A percentile compares a stretch with the other conserved stretches of the same genome.
These are phyloP conservation scores for Dendrobium catenatum DNA, from an alignment of 106 monocot species.

Conservation along the genomic window DNA sequence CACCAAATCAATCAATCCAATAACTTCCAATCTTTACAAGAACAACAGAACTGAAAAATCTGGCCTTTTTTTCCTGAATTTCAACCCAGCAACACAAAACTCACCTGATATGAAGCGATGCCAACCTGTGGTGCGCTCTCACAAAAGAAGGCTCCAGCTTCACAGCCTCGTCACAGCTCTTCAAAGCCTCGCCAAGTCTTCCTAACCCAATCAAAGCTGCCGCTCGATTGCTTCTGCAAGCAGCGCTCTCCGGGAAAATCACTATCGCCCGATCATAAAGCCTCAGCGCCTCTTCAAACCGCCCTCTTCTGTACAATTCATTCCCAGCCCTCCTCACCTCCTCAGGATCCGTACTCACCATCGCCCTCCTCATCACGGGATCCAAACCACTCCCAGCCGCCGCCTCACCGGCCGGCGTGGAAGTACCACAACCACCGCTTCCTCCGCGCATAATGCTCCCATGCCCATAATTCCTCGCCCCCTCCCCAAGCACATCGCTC, in stretches of 20 bases:
- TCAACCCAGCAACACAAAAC: background rate
- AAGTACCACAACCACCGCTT: background rate
- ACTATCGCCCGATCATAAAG: constrained; percentile 58
- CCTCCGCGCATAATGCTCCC: constrained; percentile 57
- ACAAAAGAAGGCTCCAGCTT: constrained; percentile 51
- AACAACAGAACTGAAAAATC: background rate
- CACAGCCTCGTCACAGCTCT: constrained; percentile 64
- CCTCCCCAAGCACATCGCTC: constrained; percentile 54
- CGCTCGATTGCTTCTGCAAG: constrained; percentile 62
- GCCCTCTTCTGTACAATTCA: constrained; percentile 54
- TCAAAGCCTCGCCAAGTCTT: constrained; percentile 52
- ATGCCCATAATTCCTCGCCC: constrained; percentile 70
- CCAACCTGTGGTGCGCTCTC: constrained; percentile 59
- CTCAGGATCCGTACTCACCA: constrained; percentile 46
- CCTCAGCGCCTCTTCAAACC: constrained; percentile 51
- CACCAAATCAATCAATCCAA: background rate
- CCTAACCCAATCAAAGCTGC: constrained; percentile 51
- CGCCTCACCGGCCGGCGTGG: background rate
- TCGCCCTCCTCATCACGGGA: constrained; percentile 27
- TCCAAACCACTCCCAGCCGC: constrained; percentile 2
- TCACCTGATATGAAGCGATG: constrained; percentile 51
- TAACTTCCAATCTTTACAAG: background rate
- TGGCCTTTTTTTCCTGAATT: background rate
- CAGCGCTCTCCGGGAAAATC: constrained; percentile 46
- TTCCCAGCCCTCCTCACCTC: constrained; percentile 65